These are phyloP conservation scores for Colletotrichum abscissum DNA, from an alignment of 2,329 filamentous ascomycete genomes.

Conservation along the genomic window DNA sequence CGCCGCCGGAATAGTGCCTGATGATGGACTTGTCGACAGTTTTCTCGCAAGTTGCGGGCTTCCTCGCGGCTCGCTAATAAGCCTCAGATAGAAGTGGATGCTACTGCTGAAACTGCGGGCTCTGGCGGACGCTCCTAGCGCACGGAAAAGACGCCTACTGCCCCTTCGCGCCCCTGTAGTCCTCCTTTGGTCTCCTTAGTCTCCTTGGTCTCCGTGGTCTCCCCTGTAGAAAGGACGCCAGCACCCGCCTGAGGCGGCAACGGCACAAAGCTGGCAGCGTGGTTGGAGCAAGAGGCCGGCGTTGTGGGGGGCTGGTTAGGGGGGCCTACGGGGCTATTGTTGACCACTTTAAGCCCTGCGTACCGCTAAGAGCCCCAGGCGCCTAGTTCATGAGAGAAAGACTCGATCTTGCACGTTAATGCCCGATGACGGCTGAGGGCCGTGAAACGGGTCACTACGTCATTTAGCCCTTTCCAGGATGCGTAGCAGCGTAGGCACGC, in stretches of 20 bases:
- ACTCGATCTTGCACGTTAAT: conserved; percentile 31
- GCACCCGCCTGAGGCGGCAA: conserved; percentile 20
- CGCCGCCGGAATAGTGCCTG: background rate
- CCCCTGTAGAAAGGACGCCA: conserved; percentile 18
- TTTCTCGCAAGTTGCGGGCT: too few relatives aligned
- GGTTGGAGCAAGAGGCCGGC: conserved; percentile 4
- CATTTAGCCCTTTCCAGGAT: conserved; percentile 30
- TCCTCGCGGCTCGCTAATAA: background rate
- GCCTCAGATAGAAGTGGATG: background rate
- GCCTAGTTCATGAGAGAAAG: conserved; percentile 17
- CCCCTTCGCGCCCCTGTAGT: background rate
- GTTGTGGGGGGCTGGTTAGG: conserved; percentile 20
- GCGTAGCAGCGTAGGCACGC: conserved; percentile 4
- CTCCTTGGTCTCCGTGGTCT: background rate
- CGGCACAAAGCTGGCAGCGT: conserved; percentile 9
- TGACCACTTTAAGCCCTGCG: conserved; percentile 12
- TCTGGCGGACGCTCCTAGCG: conserved; percentile 25
- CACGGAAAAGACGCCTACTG: conserved; percentile 13
- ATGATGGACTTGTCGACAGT: too few relatives aligned
- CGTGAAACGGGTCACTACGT: conserved; percentile 35
- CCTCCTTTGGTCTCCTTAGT: background rate
- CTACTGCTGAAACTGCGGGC: conserved; percentile 24
- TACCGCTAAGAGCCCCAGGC: conserved; percentile 20
- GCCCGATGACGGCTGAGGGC: conserved; percentile 28
- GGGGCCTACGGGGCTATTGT: conserved; percentile 5